phyloP scores from a whole-genome alignment of 306 rosid species.

The Arachis hypogaea region DNA sequence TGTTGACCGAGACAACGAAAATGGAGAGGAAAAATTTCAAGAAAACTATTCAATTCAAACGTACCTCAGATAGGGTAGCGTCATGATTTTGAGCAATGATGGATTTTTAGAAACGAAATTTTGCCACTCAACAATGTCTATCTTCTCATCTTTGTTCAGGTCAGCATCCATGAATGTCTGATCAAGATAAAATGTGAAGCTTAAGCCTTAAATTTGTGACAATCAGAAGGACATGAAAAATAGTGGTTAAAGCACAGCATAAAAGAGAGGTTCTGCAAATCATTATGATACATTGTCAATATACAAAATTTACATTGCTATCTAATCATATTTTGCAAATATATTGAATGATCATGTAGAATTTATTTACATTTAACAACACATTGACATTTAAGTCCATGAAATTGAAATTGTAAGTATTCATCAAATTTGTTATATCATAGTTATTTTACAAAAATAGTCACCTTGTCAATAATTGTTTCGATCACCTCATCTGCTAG shows the following conservation, averaged over 20 bases:
- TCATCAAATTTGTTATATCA: background rate
- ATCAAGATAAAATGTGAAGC: constrained; percentile 33
- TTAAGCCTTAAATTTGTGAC: constrained; percentile 9
- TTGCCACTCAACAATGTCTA: constrained; percentile 75
- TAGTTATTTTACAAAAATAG: constrained; percentile 25
- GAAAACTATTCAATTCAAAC: background rate
- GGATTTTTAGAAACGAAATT: constrained; percentile 81
- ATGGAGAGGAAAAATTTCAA: no score
- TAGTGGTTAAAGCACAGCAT: no score
- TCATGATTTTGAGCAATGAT: constrained; percentile 85
- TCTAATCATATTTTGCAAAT: no score
- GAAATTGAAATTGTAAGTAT: background rate
- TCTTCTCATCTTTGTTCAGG: constrained; percentile 82
- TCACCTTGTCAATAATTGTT: constrained; percentile 80
- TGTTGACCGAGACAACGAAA: no score
- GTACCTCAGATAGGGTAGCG: constrained; percentile 89
- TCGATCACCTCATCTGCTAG: constrained; percentile 90
- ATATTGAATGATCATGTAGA: no score
- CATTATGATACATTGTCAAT: background rate
- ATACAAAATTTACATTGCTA: no score
- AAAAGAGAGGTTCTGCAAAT: constrained; percentile 15
- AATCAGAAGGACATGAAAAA: background rate
- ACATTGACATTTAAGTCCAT: background rate
- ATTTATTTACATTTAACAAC: no score
- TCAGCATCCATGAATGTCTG: constrained; percentile 95